Conservation (phyloP, 1,284 basidiomycete genomes). For the Apiotrichum brassicae region DNA sequence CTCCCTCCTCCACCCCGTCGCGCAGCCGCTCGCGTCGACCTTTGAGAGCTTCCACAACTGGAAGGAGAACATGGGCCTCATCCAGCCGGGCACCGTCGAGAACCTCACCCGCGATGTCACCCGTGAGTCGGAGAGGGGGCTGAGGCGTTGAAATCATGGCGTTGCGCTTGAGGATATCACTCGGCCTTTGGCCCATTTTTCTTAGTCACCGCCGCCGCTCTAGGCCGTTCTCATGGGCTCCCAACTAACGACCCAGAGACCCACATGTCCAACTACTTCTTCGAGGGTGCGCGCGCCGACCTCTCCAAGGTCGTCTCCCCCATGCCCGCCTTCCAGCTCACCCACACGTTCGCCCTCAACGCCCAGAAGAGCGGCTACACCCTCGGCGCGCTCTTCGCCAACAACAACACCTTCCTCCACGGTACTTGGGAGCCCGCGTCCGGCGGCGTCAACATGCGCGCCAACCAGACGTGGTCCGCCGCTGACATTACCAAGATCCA, state of each 20-base stretch:
- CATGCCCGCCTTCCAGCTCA: constrained; percentile 95
- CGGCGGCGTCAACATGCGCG: constrained; percentile 78
- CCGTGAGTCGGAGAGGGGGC: constrained; percentile 50
- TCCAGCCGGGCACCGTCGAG: constrained; percentile 84
- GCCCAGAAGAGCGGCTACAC: constrained; percentile 74
- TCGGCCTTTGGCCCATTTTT: too few relatives aligned
- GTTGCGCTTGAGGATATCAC: too few relatives aligned
- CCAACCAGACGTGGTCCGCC: constrained; percentile 83
- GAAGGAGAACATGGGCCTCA: constrained; percentile 69
- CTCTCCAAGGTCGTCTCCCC: constrained; percentile 88
- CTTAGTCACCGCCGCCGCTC: not conserved
- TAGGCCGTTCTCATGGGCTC: not conserved
- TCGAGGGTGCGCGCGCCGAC: constrained; percentile 95
- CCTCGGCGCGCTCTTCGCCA: constrained; percentile 90
- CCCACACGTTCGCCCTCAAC: constrained; percentile 76
- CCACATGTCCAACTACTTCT: constrained; percentile 88
- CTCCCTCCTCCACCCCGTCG: constrained; percentile 37
- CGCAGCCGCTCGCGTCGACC: constrained; percentile 56
- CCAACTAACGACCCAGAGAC: constrained; percentile 58
- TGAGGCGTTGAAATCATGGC: too few relatives aligned
- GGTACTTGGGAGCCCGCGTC: constrained; percentile 83
- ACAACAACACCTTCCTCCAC: constrained; percentile 68
- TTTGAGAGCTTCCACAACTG: constrained; percentile 70
- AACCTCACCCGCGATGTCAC: constrained; percentile 85
- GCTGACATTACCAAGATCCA: constrained; percentile 80